Percentiles rank a stretch among this genome's conserved stretches.
Evolutionary conservation across 78 protist genomes (phyloP).

Genomic region (Diacronema lutheri): DNA sequence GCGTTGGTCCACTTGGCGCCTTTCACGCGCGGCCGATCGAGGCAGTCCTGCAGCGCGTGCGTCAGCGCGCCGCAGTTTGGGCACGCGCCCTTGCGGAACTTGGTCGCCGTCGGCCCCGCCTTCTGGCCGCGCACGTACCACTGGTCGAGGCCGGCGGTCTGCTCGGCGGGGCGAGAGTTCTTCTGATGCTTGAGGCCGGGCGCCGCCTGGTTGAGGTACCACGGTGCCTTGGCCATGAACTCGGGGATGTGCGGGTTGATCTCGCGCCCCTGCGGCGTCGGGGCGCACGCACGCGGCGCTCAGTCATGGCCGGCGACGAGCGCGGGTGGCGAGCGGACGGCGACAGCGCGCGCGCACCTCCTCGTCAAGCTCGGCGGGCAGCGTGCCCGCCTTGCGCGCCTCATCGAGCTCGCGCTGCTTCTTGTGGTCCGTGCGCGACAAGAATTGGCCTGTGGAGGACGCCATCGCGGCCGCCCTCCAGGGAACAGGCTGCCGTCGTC

Average conservation of each 20-base stretch:
- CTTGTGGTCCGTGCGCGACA: conserved; percentile 18
- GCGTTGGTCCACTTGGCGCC: conserved; percentile 79
- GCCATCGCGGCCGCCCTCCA: no score
- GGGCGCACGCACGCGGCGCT: conserved; percentile 30
- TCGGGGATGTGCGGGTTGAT: conserved; percentile 85
- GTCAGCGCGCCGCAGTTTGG: conserved; percentile 96
- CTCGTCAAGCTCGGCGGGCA: conserved; percentile 74
- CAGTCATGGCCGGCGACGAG: not conserved
- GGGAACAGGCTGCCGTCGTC: no score
- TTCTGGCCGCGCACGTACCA: conserved; percentile 39
- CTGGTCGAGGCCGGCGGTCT: not conserved
- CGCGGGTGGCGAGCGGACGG: not conserved
- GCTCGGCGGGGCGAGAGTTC: not conserved
- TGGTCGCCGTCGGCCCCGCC: conserved; percentile 65
- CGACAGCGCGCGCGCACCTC: not conserved
- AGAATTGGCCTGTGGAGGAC: no score
- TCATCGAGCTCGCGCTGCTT: conserved; percentile 50
- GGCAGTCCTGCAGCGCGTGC: conserved; percentile 76
- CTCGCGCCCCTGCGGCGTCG: no score
- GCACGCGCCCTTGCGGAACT: conserved; percentile 96
- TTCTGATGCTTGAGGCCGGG: conserved; percentile 83
- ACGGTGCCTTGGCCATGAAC: conserved; percentile 57
- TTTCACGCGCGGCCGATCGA: conserved; percentile 84
- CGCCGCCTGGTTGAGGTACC: conserved; percentile 50
- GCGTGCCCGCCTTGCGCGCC: conserved; percentile 78